Conservation (phyloP, 371 early-diverging fungal genomes). For the Actinomucor elegans region DNA sequence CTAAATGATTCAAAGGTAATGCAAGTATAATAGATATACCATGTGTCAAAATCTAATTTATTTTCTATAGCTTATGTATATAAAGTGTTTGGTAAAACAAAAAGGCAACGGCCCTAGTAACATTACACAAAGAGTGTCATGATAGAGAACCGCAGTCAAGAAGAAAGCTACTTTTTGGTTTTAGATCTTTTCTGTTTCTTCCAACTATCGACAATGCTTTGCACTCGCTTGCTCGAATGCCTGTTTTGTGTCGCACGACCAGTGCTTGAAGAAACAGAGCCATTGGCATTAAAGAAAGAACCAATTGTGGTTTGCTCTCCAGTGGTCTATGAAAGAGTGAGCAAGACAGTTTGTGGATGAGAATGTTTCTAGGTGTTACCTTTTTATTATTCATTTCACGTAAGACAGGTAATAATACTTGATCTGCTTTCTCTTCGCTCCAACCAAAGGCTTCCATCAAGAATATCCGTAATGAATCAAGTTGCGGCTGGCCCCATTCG, state of each 20-base stretch:
- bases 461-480: slow-evolving; percentile 72
- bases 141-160: too few species aligned
- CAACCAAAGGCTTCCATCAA: slow-evolving; percentile 46
- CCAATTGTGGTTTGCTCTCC: slow-evolving; percentile 49
- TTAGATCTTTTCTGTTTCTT: slow-evolving; percentile 15
- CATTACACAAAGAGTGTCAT: too few species aligned
- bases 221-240: slow-evolving; percentile 48
- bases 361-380: slow-evolving; percentile 16
- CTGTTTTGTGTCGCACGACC: slow-evolving; percentile 12
- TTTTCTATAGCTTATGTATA: too few species aligned
- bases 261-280: slow-evolving; percentile 18
- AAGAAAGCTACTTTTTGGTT: too few species aligned
- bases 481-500: slow-evolving; percentile 85
- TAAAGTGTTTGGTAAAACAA: too few species aligned
- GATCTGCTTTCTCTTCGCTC: slow-evolving; percentile 52
- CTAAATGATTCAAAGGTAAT: too few species aligned
- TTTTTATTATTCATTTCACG: slow-evolving; percentile 62
- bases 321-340: slow-evolving; percentile 9
- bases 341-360: background rate
- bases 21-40: too few species aligned
- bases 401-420: slow-evolving; percentile 77
- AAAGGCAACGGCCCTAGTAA: too few species aligned
- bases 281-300: slow-evolving; percentile 34
- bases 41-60: too few species aligned
- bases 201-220: slow-evolving; percentile 32